phyloP scores from a whole-genome alignment of 1,139 yeast species.

The Torulaspora pretoriensis region DNA sequence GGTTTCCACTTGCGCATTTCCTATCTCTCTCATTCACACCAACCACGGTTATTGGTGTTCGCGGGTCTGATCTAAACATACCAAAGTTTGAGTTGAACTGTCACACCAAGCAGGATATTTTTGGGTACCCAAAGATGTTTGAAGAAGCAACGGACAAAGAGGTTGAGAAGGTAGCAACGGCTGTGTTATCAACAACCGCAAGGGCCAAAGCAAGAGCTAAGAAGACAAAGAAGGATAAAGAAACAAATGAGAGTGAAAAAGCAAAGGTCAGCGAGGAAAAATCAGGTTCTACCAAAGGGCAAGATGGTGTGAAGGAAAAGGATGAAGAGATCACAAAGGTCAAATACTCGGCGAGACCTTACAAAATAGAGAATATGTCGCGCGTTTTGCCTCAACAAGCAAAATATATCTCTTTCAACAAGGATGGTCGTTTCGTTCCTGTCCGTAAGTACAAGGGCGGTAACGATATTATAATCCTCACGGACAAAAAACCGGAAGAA shows the following conservation, averaged over 20 bases:
- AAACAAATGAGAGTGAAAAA: conserved; percentile 33
- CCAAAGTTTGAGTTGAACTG: conserved; percentile 82
- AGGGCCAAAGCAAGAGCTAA: conserved; percentile 90
- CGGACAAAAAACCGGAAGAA: conserved; percentile 65
- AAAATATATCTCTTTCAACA: conserved; percentile 71
- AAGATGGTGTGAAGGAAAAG: conserved; percentile 28
- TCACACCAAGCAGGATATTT: conserved; percentile 72
- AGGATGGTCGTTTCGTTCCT: conserved; percentile 76
- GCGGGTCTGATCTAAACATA: conserved; percentile 69
- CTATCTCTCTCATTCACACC: conserved; percentile 89
- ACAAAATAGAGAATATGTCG: conserved; percentile 69
- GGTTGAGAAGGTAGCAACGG: conserved; percentile 87
- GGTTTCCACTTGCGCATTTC: conserved; percentile 97
- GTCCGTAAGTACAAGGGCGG: conserved; percentile 74
- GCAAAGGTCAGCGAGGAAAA: conserved; percentile 39
- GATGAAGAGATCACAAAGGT: conserved; percentile 37
- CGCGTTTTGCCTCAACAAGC: conserved; percentile 92
- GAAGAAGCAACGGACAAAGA: conserved; percentile 79
- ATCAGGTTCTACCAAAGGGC: conserved; percentile 37
- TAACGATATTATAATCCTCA: conserved; percentile 76
- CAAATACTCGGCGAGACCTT: conserved; percentile 54
- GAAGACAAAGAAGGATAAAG: conserved; percentile 59
- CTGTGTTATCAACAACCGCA: conserved; percentile 89
- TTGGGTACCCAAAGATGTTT: conserved; percentile 85
- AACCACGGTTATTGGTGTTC: conserved; percentile 83